phyloP scores from a whole-genome alignment of 768 basidiomycete species.

The Podaxis pistillaris region DNA sequence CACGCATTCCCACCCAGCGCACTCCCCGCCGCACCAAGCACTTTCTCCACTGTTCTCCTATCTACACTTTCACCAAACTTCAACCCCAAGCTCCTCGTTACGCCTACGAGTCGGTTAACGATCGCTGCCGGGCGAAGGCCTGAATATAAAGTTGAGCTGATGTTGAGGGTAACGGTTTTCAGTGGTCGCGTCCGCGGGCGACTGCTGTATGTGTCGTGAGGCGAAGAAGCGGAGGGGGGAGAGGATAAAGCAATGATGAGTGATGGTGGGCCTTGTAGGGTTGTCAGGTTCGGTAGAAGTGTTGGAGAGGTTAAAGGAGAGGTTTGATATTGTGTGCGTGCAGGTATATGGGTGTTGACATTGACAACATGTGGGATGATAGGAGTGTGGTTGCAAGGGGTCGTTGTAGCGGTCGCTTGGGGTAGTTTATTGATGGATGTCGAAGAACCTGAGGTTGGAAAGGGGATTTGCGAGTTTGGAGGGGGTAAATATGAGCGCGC shows the following conservation, averaged over 20 bases:
- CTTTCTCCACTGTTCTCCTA: slow-evolving; percentile 43
- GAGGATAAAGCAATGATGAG: slow-evolving; percentile 28
- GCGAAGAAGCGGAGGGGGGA: slow-evolving; percentile 8
- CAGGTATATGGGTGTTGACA: slow-evolving; percentile 3
- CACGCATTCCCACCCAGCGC: slow-evolving; percentile 24
- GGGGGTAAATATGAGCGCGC: slow-evolving; percentile 18
- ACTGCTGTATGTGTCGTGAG: slow-evolving; percentile 14
- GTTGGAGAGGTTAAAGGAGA: slow-evolving; percentile 29
- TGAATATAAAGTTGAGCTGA: slow-evolving; percentile 43
- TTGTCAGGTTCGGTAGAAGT: slow-evolving; percentile 39
- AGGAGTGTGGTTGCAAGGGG: not conserved
- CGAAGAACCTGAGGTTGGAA: not conserved
- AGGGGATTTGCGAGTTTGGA: not conserved
- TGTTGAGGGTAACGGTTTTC: slow-evolving; percentile 32
- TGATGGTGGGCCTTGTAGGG: slow-evolving; percentile 36
- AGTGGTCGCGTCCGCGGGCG: slow-evolving; percentile 27
- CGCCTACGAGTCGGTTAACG: slow-evolving; percentile 32
- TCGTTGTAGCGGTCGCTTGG: slow-evolving; percentile 8
- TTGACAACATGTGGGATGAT: not conserved
- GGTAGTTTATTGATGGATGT: not conserved
- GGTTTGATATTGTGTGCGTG: slow-evolving; percentile 16
- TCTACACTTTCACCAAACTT: slow-evolving; percentile 40
- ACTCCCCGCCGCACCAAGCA: slow-evolving; percentile 40
- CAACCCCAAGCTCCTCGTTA: slow-evolving; percentile 29
- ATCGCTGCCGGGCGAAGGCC: slow-evolving; percentile 44